A percentile compares a stretch with the other conserved stretches of the same genome.
Evolutionary conservation across 805 yeast species (phyloP).

Genomic region (Myxozyma nipponensis): DNA sequence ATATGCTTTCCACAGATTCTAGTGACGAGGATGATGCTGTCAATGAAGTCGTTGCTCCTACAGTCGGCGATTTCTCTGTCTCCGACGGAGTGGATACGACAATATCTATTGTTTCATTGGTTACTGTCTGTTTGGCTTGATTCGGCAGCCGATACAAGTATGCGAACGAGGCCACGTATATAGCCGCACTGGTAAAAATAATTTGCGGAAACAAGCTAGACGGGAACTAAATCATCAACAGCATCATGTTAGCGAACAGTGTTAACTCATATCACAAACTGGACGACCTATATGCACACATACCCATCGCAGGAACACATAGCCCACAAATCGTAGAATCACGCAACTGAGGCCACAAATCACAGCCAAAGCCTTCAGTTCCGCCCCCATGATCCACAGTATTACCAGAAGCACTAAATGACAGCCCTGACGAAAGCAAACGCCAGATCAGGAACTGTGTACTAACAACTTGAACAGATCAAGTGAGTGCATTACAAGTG

Average conservation of each 20-base stretch:
- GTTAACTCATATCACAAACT: not conserved
- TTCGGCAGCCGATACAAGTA: constrained; percentile 1
- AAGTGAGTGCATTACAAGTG: no score
- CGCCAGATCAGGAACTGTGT: no score
- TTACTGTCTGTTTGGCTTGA: not conserved
- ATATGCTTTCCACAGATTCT: not conserved
- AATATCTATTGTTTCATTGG: not conserved
- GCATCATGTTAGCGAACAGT: not conserved
- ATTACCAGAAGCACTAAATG: not conserved
- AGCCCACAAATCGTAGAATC: constrained; percentile 9
- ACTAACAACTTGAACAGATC: no score
- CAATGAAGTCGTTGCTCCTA: constrained; percentile 1
- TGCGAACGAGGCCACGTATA: constrained; percentile 7
- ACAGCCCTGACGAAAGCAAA: not conserved
- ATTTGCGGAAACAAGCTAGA: constrained; percentile 11
- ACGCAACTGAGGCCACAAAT: not conserved
- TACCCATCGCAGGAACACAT: constrained; percentile 25
- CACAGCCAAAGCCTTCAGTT: not conserved
- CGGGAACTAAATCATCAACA: constrained; percentile 10
- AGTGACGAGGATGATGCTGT: not conserved
- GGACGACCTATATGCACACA: not conserved
- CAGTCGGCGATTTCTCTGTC: not conserved
- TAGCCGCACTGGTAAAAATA: not conserved
- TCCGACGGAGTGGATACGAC: not conserved
- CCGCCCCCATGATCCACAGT: not conserved